Evolutionary conservation across 495 filamentous ascomycete species (phyloP).

Genomic region (Penicillium waksmanii): DNA sequence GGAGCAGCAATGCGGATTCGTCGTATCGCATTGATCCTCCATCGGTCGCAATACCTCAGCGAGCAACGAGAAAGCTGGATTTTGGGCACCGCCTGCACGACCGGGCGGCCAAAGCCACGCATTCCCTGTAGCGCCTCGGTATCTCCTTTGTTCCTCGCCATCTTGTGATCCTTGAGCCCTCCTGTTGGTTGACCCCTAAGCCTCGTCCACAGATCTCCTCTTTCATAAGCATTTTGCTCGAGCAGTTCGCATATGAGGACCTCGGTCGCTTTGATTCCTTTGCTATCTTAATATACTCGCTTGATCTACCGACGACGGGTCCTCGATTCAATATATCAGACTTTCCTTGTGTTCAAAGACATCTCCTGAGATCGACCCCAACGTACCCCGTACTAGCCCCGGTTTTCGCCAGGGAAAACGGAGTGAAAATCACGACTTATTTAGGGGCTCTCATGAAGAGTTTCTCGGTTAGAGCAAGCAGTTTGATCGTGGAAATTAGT

Average conservation of each 20-base stretch:
- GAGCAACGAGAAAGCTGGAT: neutral
- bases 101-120: neutral
- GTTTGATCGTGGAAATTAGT: neutral
- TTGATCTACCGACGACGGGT: neutral
- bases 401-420: too few relatives aligned
- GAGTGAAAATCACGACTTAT: too few relatives aligned
- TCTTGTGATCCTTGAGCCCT: neutral
- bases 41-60: constrained; percentile 6
- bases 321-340: neutral
- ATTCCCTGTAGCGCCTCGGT: constrained; percentile 6
- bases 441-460: neutral
- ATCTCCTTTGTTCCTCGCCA: constrained; percentile 1
- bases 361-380: neutral
- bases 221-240: constrained; percentile 5
- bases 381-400: too few relatives aligned
- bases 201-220: constrained; percentile 4
- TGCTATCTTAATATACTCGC: neutral
- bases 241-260: constrained; percentile 1
- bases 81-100: constrained; percentile 3
- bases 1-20: constrained; percentile 1
- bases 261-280: neutral
- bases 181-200: constrained; percentile 1
- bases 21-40: neutral
- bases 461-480: neutral
- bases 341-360: neutral